These are phyloP conservation scores for Monocercomonoides exilis DNA, from an alignment of 78 protist genomes.

Conservation along the genomic window DNA sequence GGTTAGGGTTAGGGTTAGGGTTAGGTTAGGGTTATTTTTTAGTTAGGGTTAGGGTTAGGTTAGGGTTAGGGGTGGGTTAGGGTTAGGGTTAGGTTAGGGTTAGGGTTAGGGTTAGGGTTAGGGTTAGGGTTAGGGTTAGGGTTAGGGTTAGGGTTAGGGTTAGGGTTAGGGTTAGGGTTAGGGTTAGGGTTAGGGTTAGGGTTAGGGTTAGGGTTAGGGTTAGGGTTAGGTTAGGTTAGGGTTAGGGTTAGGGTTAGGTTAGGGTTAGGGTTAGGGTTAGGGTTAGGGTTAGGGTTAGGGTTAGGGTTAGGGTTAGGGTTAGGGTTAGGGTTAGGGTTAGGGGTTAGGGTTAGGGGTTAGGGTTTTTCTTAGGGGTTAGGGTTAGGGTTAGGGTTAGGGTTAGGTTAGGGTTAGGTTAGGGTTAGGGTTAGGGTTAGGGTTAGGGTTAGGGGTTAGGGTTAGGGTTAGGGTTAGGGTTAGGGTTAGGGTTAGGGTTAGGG, in stretches of 20 bases:
- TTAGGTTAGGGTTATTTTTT: slow-evolving; percentile 5
- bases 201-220: slow-evolving; percentile 8
- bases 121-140: slow-evolving; percentile 9
- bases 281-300: background rate
- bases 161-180: slow-evolving; percentile 7
- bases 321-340: slow-evolving; percentile 8
- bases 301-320: background rate
- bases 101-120: slow-evolving; percentile 8
- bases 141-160: slow-evolving; percentile 8
- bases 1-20: slow-evolving; percentile 9
- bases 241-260: too few species aligned
- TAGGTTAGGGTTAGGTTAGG: too few species aligned
- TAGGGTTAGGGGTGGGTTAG: too few species aligned
- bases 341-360: too few species aligned
- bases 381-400: background rate
- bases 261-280: slow-evolving; percentile 7
- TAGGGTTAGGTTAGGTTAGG: too few species aligned
- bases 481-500: slow-evolving; percentile 9
- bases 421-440: too few species aligned
- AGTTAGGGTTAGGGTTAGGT: too few species aligned
- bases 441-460: too few species aligned
- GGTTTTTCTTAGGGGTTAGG: background rate
- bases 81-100: too few species aligned
- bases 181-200: slow-evolving; percentile 9
- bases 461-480: slow-evolving; percentile 7